Conservation (phyloP, 2,329 filamentous ascomycete species). For the Drechslerella stenobrocha region DNA sequence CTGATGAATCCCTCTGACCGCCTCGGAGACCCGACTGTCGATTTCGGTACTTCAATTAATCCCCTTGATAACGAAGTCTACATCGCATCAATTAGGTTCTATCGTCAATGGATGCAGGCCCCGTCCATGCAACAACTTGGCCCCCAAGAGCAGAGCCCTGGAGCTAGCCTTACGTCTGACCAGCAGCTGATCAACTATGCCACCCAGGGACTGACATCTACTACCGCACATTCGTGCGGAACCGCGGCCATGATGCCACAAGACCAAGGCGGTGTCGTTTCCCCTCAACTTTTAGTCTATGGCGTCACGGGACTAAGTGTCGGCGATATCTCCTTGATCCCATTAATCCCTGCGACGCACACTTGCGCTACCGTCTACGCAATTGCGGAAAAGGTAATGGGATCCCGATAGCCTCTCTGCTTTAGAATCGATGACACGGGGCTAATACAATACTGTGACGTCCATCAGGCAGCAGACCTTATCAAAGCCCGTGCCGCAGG, state of each 20-base stretch:
- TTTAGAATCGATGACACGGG: background rate
- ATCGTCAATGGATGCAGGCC: conserved; percentile 56
- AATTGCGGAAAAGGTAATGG: conserved; percentile 57
- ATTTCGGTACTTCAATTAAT: conserved; percentile 56
- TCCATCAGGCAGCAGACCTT: conserved; percentile 58
- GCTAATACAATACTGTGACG: background rate
- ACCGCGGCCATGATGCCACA: conserved; percentile 61
- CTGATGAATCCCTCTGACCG: conserved; percentile 56
- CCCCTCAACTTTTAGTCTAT: conserved; percentile 57
- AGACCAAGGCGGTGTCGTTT: conserved; percentile 60
- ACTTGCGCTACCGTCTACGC: conserved; percentile 56
- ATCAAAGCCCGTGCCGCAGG: conserved; percentile 55
- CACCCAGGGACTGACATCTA: conserved; percentile 54
- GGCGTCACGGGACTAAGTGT: conserved; percentile 58
- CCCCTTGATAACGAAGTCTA: conserved; percentile 56
- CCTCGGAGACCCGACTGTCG: conserved; percentile 55
- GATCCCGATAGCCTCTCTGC: background rate
- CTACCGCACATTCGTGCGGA: conserved; percentile 60
- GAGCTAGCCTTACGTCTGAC: conserved; percentile 52
- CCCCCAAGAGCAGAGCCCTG: conserved; percentile 55
- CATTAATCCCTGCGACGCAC: conserved; percentile 57
- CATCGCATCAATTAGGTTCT: conserved; percentile 55
- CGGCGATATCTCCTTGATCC: conserved; percentile 59
- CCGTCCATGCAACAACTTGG: conserved; percentile 53
- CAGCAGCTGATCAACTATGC: conserved; percentile 52